Evolutionary conservation across 208 protist species (phyloP).

Genomic region (Wallacemonas sp.): DNA sequence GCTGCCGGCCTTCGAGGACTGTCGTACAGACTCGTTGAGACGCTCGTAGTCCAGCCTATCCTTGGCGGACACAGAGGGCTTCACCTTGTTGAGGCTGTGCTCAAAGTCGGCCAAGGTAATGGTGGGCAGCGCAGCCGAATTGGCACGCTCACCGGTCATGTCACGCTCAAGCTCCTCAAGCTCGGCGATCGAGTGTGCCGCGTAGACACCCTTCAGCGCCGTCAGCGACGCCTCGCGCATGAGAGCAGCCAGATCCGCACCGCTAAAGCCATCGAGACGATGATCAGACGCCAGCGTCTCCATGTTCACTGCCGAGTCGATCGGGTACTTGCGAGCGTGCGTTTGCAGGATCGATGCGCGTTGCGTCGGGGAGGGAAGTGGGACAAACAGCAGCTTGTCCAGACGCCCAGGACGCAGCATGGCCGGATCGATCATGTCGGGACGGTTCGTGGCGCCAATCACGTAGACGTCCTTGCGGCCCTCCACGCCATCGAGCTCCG

Average conservation of each 20-base stretch:
- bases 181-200: conserved; percentile 44
- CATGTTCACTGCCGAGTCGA: conserved; percentile 81
- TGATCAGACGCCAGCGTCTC: conserved; percentile 64
- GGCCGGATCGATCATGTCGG: conserved; percentile 98
- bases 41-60: conserved; percentile 78
- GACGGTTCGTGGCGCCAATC: conserved; percentile 98
- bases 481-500: conserved; percentile 99
- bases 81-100: conserved; percentile 59
- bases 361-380: conserved; percentile 89
- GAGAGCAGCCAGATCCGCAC: conserved; percentile 93
- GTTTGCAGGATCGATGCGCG: conserved; percentile 91
- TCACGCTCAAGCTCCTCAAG: conserved; percentile 81
- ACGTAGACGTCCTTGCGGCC: conserved; percentile 95
- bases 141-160: conserved; percentile 43
- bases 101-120: conserved; percentile 73
- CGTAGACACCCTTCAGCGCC: conserved; percentile 84
- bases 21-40: conserved; percentile 39
- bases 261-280: conserved; percentile 92
- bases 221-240: conserved; percentile 93
- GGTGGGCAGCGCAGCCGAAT: conserved; percentile 46
- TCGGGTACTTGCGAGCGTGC: conserved; percentile 88
- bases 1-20: conserved; percentile 21
- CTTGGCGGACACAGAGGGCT: conserved; percentile 75
- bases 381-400: conserved; percentile 97
- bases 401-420: conserved; percentile 98